These are phyloP conservation scores for Pisolithus tinctorius DNA, from an alignment of 768 basidiomycete species.

Conservation along the genomic window DNA sequence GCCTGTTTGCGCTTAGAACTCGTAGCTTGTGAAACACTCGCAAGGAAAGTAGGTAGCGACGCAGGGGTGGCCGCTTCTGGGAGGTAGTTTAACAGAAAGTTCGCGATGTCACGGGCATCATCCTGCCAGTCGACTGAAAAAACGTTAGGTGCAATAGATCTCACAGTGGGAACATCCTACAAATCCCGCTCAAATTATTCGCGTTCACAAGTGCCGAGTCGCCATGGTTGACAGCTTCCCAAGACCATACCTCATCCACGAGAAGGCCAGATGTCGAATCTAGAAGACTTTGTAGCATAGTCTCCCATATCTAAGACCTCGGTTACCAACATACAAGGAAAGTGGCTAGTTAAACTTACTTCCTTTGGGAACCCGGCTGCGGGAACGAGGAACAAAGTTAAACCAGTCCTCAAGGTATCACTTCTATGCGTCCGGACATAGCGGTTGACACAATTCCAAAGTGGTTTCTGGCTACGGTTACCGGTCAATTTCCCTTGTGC, in stretches of 20 bases:
- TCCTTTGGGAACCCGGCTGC: slow-evolving; percentile 46
- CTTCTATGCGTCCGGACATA: slow-evolving; percentile 38
- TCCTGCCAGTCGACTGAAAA: slow-evolving; percentile 69
- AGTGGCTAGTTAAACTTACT: too few relatives aligned
- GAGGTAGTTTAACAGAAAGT: slow-evolving; percentile 20
- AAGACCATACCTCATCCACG: slow-evolving; percentile 59
- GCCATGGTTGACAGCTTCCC: too few relatives aligned
- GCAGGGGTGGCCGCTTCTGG: slow-evolving; percentile 35
- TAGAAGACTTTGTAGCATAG: slow-evolving; percentile 34
- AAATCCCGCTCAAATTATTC: slow-evolving; percentile 17
- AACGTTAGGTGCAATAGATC: neutral
- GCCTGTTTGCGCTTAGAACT: slow-evolving; percentile 31
- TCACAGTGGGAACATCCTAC: slow-evolving; percentile 32
- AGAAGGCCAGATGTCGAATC: slow-evolving; percentile 29
- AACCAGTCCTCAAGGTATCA: slow-evolving; percentile 21
- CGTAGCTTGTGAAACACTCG: slow-evolving; percentile 38
- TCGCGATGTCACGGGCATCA: slow-evolving; percentile 24
- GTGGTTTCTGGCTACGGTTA: too few relatives aligned
- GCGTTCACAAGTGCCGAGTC: slow-evolving; percentile 51
- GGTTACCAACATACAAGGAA: too few relatives aligned
- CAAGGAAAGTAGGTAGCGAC: slow-evolving; percentile 46
- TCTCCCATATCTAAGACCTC: too few relatives aligned
- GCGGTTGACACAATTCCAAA: slow-evolving; percentile 47
- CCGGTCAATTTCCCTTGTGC: too few relatives aligned
- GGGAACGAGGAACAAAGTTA: slow-evolving; percentile 74